Conservation (phyloP, 768 basidiomycete species). For the Rhodotorula diobovata region DNA sequence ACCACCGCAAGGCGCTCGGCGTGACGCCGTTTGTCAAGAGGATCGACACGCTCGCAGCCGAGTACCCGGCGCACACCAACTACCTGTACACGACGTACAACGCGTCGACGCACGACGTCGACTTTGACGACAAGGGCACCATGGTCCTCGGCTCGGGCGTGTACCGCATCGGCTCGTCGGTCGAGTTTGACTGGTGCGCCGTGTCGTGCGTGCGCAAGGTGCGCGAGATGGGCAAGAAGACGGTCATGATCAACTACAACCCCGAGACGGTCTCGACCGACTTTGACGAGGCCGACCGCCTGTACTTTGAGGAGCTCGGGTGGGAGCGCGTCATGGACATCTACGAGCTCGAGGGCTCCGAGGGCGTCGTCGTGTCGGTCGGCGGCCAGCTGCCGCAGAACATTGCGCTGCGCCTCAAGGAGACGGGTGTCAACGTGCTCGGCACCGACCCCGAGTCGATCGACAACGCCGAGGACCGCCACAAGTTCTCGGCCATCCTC, state of each 20-base stretch:
- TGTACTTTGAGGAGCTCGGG: slow-evolving; percentile 98
- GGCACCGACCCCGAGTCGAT: slow-evolving; percentile 94
- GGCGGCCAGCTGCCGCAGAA: slow-evolving; percentile 98
- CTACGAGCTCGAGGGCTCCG: slow-evolving; percentile 87
- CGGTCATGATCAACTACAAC: slow-evolving; percentile 99
- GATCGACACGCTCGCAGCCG: slow-evolving; percentile 97
- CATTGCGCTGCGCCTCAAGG: slow-evolving; percentile 90
- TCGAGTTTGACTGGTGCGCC: slow-evolving; percentile 99
- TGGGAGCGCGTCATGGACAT: slow-evolving; percentile 99
- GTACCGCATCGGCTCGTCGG: slow-evolving; percentile 95
- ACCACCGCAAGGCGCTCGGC: slow-evolving; percentile 74
- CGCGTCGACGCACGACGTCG: slow-evolving; percentile 88
- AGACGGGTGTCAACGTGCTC: slow-evolving; percentile 83
- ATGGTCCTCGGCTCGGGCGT: slow-evolving; percentile 98
- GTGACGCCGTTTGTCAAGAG: slow-evolving; percentile 98
- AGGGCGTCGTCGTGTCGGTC: slow-evolving; percentile 92
- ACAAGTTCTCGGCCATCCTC: slow-evolving; percentile 96
- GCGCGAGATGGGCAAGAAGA: slow-evolving; percentile 84
- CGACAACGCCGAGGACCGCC: slow-evolving; percentile 94
- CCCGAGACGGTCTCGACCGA: slow-evolving; percentile 99
- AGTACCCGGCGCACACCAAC: slow-evolving; percentile 97
- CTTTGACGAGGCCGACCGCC: slow-evolving; percentile 96
- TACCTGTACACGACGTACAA: slow-evolving; percentile 99
- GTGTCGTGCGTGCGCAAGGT: slow-evolving; percentile 93
- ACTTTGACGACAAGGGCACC: slow-evolving; percentile 94